Conservation (phyloP, 2,329 filamentous ascomycete genomes). For the Dendrostoma leiphaemia region DNA sequence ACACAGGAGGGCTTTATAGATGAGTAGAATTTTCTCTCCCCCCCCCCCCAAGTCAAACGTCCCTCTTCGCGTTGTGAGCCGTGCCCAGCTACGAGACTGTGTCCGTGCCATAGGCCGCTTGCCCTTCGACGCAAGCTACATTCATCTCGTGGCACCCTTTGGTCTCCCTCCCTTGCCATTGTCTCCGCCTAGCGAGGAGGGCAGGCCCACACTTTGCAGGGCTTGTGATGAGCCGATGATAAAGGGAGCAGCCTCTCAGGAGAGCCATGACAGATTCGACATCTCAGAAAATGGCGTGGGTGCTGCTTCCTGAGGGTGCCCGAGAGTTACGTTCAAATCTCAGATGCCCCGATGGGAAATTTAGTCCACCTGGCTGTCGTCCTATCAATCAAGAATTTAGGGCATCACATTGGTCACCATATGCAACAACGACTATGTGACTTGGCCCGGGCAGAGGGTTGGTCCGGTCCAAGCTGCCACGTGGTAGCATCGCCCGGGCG, state of each 20-base stretch:
- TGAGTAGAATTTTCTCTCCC: too few species aligned
- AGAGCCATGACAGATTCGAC: background rate
- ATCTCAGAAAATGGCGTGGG: background rate
- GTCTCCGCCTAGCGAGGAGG: background rate
- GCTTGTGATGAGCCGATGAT: background rate
- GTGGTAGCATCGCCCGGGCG: background rate
- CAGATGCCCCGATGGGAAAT: background rate
- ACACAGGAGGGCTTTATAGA: too few species aligned
- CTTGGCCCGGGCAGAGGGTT: background rate
- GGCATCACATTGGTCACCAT: background rate
- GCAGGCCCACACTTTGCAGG: background rate
- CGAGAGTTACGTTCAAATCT: background rate
- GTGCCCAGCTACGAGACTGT: background rate
- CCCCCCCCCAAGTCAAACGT: too few species aligned
- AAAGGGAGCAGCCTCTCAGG: background rate
- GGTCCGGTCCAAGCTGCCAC: background rate
- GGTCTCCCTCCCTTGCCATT: slow-evolving; percentile 2
- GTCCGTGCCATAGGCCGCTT: background rate
- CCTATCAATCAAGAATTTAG: background rate
- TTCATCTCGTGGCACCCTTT: slow-evolving; percentile 18
- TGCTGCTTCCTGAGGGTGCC: background rate
- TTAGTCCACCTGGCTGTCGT: background rate
- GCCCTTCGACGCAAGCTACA: slow-evolving; percentile 4
- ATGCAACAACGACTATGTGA: slow-evolving; percentile 1
- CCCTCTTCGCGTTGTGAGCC: slow-evolving; percentile 1